Base-by-base conservation (phyloP, 495 filamentous ascomycete species). In the Bathelium albidoporum region DNA sequence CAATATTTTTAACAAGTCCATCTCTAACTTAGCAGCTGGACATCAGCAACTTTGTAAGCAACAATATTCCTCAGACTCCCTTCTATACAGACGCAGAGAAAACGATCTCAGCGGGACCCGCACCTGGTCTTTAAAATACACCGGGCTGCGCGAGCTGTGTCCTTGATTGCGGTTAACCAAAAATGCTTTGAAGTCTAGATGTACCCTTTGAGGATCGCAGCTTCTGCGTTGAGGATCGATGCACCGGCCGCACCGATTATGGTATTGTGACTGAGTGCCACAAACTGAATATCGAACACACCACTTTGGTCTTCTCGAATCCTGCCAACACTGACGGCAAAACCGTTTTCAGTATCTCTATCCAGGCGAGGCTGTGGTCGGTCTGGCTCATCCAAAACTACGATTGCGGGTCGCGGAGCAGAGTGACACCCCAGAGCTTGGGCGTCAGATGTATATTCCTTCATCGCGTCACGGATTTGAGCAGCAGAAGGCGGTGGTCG, bases 161-260 rank as follows among this genome's bases (percentile, higher is more conserved):
- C n/a, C n/a, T n/a, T n/a, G n/a, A n/a, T n/a, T n/a, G n/a, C n/a
- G n/a, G n/a, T n/a, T n/a, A n/a, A n/a, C n/a, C n/a, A n/a, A n/a
- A n/a, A n/a, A n/a, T n/a, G n/a, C n/a, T n/a, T n/a, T n/a, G n/a
- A n/a, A n/a, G n/a, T n/a, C n/a, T n/a, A n/a, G n/a, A n/a, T n/a
- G n/a, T 62, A 89, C 12, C 91, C 92, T 76, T 91, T 94, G 41
- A 95, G 82, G 20, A 95, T 83, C 36, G 91, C 91, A 32, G 90
- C 89, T 73, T 96, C 92, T 9, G 90, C 89, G 72, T 96, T 96
- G 62, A 97, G 76, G 72, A 96, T 95, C 10, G 89, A 94, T 4
- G 89, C 91, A 34, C 92, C 92, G 14, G 93, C 90, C 43, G 92
- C 92, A 68, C 91, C 91, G 71, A 97, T 90, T 43, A 97, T 86